phyloP scores from a whole-genome alignment of 2,329 filamentous ascomycete genomes.

The Rutstroemia sydowiana region DNA sequence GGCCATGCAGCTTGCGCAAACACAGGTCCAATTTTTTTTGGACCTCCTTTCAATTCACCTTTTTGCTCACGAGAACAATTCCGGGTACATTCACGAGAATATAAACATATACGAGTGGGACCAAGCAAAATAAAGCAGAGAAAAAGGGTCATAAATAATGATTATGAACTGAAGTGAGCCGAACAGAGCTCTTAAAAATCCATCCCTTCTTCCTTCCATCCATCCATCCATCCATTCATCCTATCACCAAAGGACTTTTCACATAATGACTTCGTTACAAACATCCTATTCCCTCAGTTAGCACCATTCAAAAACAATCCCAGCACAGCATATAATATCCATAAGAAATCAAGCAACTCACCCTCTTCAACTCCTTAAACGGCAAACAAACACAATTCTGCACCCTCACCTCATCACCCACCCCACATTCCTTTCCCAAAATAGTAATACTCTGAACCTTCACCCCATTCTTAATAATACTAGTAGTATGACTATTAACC shows the following conservation, averaged over 20 bases:
- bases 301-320: too few species aligned
- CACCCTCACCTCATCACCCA: slow-evolving; percentile 88
- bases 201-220: too few species aligned
- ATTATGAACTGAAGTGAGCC: too few species aligned
- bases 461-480: slow-evolving; percentile 93
- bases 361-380: slow-evolving; percentile 95
- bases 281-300: slow-evolving; percentile 57
- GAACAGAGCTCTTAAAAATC: too few species aligned
- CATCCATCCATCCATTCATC: neutral
- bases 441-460: slow-evolving; percentile 99
- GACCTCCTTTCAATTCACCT: too few species aligned
- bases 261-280: slow-evolving; percentile 88
- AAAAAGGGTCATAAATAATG: too few species aligned
- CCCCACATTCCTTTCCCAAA: slow-evolving; percentile 88
- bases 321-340: neutral
- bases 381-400: slow-evolving; percentile 98
- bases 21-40: too few species aligned
- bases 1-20: too few species aligned
- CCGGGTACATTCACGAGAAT: too few species aligned
- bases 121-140: too few species aligned
- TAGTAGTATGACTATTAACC: slow-evolving; percentile 81
- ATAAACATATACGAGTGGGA: too few species aligned
- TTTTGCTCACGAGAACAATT: too few species aligned
- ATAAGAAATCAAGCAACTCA: slow-evolving; percentile 41
- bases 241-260: slow-evolving; percentile 31